phyloP scores from a whole-genome alignment of 164 flowering plant species.

The Berberis thunbergii region DNA sequence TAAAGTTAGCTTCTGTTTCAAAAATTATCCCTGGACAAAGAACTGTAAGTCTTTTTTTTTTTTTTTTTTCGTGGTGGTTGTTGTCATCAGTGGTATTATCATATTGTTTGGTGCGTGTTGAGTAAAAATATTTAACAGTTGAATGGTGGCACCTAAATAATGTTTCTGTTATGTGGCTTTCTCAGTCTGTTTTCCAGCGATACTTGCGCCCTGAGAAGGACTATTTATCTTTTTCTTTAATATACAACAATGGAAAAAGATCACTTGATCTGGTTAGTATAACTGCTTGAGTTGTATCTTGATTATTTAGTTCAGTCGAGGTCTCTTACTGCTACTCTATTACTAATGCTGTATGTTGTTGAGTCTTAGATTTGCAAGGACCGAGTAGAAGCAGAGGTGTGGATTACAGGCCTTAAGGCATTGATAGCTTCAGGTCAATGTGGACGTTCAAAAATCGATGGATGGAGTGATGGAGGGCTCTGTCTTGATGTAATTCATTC shows the following conservation, averaged over 20 bases:
- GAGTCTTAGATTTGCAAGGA: constrained; percentile 84
- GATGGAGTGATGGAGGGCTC: constrained; percentile 86
- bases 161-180: neutral
- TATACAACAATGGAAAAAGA: constrained; percentile 78
- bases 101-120: too few species aligned
- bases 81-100: too few species aligned
- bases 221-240: constrained; percentile 87
- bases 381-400: constrained; percentile 88
- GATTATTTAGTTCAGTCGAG: neutral
- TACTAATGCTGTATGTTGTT: constrained; percentile 1
- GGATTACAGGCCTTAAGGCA: constrained; percentile 89
- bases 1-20: constrained; percentile 82
- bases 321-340: neutral
- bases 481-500: constrained; percentile 50
- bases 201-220: constrained; percentile 90
- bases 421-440: constrained; percentile 67
- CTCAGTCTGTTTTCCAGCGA: constrained; percentile 81
- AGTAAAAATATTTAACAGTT: too few species aligned
- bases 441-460: constrained; percentile 95
- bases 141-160: neutral
- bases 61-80: neutral
- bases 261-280: constrained; percentile 88
- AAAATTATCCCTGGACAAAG: constrained; percentile 95
- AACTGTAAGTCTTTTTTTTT: constrained; percentile 60
- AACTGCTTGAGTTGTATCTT: constrained; percentile 1